These are phyloP conservation scores for Pseudoneurospora amorphoporcata DNA, from an alignment of 495 filamentous ascomycete genomes.

Conservation along the genomic window DNA sequence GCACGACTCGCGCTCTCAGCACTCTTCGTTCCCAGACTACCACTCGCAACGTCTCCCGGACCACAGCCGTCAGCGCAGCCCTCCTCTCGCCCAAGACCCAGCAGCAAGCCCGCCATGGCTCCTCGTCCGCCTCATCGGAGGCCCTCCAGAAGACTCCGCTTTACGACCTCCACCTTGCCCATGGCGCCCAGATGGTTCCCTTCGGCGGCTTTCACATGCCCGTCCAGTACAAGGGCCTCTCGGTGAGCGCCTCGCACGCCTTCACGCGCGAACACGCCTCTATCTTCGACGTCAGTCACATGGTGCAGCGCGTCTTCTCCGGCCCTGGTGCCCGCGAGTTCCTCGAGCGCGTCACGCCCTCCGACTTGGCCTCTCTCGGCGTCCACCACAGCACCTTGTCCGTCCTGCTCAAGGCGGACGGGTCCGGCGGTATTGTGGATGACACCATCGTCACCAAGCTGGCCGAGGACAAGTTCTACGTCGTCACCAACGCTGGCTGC, in stretches of 20 bases:
- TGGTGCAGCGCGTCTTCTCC: slow-evolving; percentile 57
- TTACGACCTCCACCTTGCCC: slow-evolving; percentile 66
- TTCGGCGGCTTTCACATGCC: slow-evolving; percentile 94
- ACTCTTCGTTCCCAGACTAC: neutral
- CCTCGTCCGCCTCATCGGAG: slow-evolving; percentile 23
- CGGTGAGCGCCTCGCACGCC: slow-evolving; percentile 68
- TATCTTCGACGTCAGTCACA: slow-evolving; percentile 80
- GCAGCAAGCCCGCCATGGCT: slow-evolving; percentile 13
- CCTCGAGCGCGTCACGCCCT: slow-evolving; percentile 71
- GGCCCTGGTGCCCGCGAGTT: slow-evolving; percentile 71
- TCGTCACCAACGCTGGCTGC: slow-evolving; percentile 94
- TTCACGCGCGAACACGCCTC: slow-evolving; percentile 82
- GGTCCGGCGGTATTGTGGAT: slow-evolving; percentile 83
- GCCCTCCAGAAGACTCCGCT: slow-evolving; percentile 61
- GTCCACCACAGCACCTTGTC: slow-evolving; percentile 63
- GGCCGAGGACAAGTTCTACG: slow-evolving; percentile 61
- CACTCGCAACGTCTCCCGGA: neutral
- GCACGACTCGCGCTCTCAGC: neutral
- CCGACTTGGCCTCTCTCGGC: slow-evolving; percentile 37
- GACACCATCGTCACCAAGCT: slow-evolving; percentile 81
- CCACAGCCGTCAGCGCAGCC: neutral
- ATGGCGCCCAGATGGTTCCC: slow-evolving; percentile 92
- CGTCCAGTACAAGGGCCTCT: slow-evolving; percentile 68
- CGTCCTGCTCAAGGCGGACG: slow-evolving; percentile 58
- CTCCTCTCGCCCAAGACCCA: neutral